Evolutionary conservation across 257 asterid genomes (phyloP).

Genomic region (Schizonepeta tenuifolia): DNA sequence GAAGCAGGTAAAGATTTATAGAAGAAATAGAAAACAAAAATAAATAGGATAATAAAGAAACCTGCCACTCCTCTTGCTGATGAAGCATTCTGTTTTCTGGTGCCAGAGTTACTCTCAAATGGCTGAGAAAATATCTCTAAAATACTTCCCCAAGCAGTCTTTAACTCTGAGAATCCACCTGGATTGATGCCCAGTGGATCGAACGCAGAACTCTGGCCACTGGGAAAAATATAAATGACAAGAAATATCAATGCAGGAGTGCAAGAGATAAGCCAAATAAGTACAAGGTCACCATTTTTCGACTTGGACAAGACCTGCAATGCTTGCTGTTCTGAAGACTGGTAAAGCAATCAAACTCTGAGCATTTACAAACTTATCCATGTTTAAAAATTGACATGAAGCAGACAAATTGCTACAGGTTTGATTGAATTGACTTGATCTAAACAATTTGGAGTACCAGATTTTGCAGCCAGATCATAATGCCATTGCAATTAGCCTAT

Average conservation of each 20-base stretch:
- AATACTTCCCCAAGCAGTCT: conserved; percentile 54
- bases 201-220: conserved; percentile 58
- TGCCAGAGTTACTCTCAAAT: conserved; percentile 67
- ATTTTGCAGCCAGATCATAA: neutral
- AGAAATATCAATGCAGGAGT: conserved; percentile 18
- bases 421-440: neutral
- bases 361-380: neutral
- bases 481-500: neutral
- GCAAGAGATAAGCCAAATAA: conserved; percentile 5
- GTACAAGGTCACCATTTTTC: neutral
- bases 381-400: neutral
- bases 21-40: conserved; percentile 11
- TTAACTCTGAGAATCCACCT: conserved; percentile 50
- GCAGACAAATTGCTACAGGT: neutral
- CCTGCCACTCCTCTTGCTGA: conserved; percentile 93
- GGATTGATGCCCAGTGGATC: conserved; percentile 81
- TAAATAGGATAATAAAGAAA: conserved; percentile 35
- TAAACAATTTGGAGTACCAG: neutral
- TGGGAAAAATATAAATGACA: conserved; percentile 35
- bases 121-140: conserved; percentile 53
- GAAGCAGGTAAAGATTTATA: conserved; percentile 40
- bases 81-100: conserved; percentile 70
- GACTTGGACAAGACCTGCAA: neutral
- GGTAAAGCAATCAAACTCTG: neutral
- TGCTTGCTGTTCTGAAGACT: neutral